phyloP scores from a whole-genome alignment of 768 basidiomycete genomes.

The Leccinum barrowsii region DNA sequence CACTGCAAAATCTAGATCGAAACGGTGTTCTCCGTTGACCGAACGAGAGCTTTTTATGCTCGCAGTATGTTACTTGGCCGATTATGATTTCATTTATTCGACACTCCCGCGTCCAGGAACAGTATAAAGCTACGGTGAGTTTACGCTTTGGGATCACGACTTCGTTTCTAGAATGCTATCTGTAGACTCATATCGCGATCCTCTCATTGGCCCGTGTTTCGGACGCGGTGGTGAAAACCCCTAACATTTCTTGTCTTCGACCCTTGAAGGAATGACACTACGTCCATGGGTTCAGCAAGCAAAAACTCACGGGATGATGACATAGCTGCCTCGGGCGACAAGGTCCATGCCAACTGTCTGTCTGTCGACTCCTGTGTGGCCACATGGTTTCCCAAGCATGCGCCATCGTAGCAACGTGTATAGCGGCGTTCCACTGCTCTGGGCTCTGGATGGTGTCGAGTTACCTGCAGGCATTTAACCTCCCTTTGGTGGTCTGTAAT shows the following conservation, averaged over 20 bases:
- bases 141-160: slow-evolving; percentile 1
- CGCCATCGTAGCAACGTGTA: slow-evolving; percentile 7
- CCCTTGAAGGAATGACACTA: slow-evolving; percentile 6
- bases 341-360: neutral
- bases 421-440: slow-evolving; percentile 15
- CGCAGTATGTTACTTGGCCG: too few relatives aligned
- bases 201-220: slow-evolving; percentile 16
- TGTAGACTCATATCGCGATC: slow-evolving; percentile 12
- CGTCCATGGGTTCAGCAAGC: neutral
- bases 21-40: too few relatives aligned
- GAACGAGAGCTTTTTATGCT: too few relatives aligned
- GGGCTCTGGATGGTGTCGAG: slow-evolving; percentile 12
- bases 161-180: slow-evolving; percentile 13
- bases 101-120: slow-evolving; percentile 15
- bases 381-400: slow-evolving; percentile 10
- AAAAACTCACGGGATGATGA: neutral
- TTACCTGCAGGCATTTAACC: slow-evolving; percentile 8
- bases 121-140: neutral
- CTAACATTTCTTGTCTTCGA: slow-evolving; percentile 1
- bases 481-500: slow-evolving; percentile 1
- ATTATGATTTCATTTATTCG: too few relatives aligned
- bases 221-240: slow-evolving; percentile 10
- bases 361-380: slow-evolving; percentile 8
- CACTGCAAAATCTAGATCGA: too few relatives aligned
- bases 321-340: neutral